phyloP scores from a whole-genome alignment of 495 filamentous ascomycete species.

The Talaromyces borbonicus region DNA sequence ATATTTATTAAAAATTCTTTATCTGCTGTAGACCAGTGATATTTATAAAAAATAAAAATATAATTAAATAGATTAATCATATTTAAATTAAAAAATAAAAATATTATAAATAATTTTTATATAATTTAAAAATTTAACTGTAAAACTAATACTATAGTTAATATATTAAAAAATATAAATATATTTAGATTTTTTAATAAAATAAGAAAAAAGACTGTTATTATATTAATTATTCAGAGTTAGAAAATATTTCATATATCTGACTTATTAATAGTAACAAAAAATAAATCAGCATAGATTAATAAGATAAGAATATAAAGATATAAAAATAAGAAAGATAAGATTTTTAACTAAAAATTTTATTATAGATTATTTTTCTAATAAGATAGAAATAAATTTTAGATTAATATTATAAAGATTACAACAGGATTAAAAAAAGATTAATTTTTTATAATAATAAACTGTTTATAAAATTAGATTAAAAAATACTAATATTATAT shows the following conservation, averaged over 20 bases:
- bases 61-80: neutral
- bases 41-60: neutral
- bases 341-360: too few relatives aligned
- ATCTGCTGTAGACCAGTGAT: neutral
- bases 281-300: too few relatives aligned
- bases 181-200: neutral
- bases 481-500: neutral
- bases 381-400: too few relatives aligned
- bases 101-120: neutral
- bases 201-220: too few relatives aligned
- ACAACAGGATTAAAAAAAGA: neutral
- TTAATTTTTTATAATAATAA: neutral
- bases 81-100: too few relatives aligned
- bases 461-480: neutral
- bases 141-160: neutral
- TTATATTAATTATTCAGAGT: neutral
- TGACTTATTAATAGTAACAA: too few relatives aligned
- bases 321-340: too few relatives aligned
- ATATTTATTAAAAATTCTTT: neutral
- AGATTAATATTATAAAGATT: too few relatives aligned
- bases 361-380: too few relatives aligned
- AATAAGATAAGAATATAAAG: too few relatives aligned
- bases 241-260: too few relatives aligned
- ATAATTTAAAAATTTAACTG: neutral
- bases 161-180: neutral